phyloP scores from a whole-genome alignment of 768 basidiomycete genomes.

The Hygrocybe punicea region DNA sequence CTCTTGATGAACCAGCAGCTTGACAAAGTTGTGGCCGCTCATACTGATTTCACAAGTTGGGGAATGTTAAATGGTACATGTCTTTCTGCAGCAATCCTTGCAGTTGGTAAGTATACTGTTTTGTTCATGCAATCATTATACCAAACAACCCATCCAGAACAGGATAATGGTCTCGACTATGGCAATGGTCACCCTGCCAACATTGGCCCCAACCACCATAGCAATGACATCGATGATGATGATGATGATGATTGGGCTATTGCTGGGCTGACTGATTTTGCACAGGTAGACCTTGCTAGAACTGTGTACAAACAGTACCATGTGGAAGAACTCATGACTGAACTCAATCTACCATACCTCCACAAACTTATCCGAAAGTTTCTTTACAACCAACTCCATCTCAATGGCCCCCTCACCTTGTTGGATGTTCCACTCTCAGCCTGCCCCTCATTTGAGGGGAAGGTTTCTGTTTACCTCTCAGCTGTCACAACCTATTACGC shows the following conservation, averaged over 20 bases:
- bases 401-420: background rate
- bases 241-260: slow-evolving; percentile 4
- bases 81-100: background rate
- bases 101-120: background rate
- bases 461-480: slow-evolving; percentile 10
- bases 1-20: slow-evolving; percentile 17
- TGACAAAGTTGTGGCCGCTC: slow-evolving; percentile 18
- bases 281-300: slow-evolving; percentile 2
- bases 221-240: background rate
- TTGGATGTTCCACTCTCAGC: background rate
- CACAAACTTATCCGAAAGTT: slow-evolving; percentile 21
- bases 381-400: slow-evolving; percentile 18
- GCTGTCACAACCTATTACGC: slow-evolving; percentile 22
- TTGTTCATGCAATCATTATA: background rate
- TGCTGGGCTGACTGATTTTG: background rate
- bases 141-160: background rate
- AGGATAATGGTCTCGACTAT: background rate
- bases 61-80: slow-evolving; percentile 14
- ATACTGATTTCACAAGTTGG: slow-evolving; percentile 14
- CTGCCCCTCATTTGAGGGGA: background rate
- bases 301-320: background rate
- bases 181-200: background rate
- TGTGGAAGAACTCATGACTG: background rate
- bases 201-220: background rate
- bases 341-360: slow-evolving; percentile 14